Base-by-base conservation (phyloP, 352 stramenopile species). In the Phytophthora pseudosyringae region DNA sequence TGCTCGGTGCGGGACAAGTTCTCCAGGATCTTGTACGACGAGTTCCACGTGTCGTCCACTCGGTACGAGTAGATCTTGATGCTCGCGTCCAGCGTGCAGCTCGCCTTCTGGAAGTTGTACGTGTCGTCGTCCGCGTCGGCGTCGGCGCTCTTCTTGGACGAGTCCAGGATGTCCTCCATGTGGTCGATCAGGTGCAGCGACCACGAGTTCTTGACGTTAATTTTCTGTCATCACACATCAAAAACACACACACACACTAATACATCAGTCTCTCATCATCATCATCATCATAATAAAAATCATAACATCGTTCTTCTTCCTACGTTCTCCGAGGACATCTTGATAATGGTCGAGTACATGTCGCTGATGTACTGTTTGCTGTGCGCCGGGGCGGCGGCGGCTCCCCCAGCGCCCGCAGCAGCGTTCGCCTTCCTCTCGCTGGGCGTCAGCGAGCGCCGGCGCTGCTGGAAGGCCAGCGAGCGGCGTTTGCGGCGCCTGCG, bases 31-130 rank as follows among this genome's bases (percentile, higher is more conserved):
- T 98, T 98, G 75, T 98, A 99, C 45, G 92, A 98, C 46, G 92
- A 98, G 36, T 97, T 92, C 83, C 97, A 98, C 46, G 98, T 98
- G 71, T 99, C 97, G 68, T 99, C 97, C 31, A 99, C 97, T 54
- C 97, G 93, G 72, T 99, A 98, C 35, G 94, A 98, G 76, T 99
- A 99, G 63, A 99, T 99, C 76, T 99, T 99, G 25, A 99, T 95
- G 65, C 90, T 98, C 2, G 97, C 97, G 70, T 99, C 97, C n/a
- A 99, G 69, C 15, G 97, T 99, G 72, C 97, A 99, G 59, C 89
- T 98, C 26, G 97, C 97, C 59, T 98, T 98, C 64, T 98, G 97
- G 68, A 99, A 99, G 70, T 99, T 99, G 54, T 89, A 95, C 54
- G 86, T 93, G 21, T 86, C 75, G 31, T 88, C 61, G 3, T 64